Percentiles rank a stretch among this genome's conserved stretches.
Evolutionary conservation across 495 filamentous ascomycete genomes (phyloP).

Genomic region (Viridothelium virens): DNA sequence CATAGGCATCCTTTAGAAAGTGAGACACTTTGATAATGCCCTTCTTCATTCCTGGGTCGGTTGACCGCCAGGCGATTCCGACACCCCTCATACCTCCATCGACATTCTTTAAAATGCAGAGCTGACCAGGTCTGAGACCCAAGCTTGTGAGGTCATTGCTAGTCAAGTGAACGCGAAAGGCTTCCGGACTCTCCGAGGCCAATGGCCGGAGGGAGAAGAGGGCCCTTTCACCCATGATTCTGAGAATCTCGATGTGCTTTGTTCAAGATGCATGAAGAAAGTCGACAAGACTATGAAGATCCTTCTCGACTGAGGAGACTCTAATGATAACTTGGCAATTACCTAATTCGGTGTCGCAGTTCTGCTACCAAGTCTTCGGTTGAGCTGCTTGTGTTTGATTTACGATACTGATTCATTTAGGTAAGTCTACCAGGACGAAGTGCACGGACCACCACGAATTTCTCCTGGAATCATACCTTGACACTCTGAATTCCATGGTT

Average conservation of each 20-base stretch:
- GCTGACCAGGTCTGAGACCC: conserved; percentile 52
- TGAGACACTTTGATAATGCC: conserved; percentile 57
- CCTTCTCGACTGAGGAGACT: too few species aligned
- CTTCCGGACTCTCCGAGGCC: conserved; percentile 45
- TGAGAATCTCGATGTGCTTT: neutral
- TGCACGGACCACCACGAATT: too few species aligned
- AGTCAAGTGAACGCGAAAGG: conserved; percentile 61
- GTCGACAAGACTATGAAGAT: too few species aligned
- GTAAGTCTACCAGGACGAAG: too few species aligned
- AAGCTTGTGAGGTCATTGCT: conserved; percentile 53
- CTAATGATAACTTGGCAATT: too few species aligned
- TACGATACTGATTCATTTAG: too few species aligned
- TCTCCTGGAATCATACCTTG: too few species aligned
- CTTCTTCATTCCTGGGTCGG: conserved; percentile 46
- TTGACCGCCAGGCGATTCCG: conserved; percentile 58
- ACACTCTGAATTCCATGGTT: too few species aligned
- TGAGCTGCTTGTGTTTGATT: too few species aligned
- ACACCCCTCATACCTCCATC: conserved; percentile 12
- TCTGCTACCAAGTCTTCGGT: too few species aligned
- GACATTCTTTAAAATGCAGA: conserved; percentile 34
- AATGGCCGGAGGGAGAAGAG: conserved; percentile 48
- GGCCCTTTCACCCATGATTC: conserved; percentile 14
- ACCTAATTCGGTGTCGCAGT: too few species aligned
- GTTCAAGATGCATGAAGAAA: too few species aligned
- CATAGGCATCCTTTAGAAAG: conserved; percentile 55